Percentiles rank a stretch among this genome's conserved stretches.
phyloP scores from a whole-genome alignment of 495 filamentous ascomycete species.

The Neurospora tetraspora region DNA sequence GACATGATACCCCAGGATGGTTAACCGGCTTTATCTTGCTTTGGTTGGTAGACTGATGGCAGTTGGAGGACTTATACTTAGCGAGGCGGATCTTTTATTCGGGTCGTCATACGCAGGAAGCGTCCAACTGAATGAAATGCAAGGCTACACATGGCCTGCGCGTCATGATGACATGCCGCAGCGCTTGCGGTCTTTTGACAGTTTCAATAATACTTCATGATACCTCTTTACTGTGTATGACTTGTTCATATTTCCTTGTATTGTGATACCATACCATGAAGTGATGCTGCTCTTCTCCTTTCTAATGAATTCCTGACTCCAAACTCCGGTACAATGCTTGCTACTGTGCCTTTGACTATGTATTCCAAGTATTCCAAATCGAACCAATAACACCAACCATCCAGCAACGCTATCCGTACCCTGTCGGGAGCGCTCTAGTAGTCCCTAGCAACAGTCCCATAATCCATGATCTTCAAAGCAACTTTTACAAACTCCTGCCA shows the following conservation, averaged over 20 bases:
- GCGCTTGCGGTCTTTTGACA: constrained; percentile 13
- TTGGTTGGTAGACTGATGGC: constrained; percentile 3
- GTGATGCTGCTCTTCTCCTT: not conserved
- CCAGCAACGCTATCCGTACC: not conserved
- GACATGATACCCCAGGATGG: constrained; percentile 23
- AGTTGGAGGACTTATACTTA: constrained; percentile 8
- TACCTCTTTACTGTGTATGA: not conserved
- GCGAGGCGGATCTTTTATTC: constrained; percentile 11
- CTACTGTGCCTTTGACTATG: not conserved
- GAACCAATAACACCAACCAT: not conserved
- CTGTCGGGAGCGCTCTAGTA: constrained; percentile 3
- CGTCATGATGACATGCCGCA: constrained; percentile 15
- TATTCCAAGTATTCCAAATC: not conserved
- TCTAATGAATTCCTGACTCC: constrained; percentile 1
- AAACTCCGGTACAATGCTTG: not conserved
- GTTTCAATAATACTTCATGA: constrained; percentile 7
- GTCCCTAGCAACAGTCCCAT: constrained; percentile 17
- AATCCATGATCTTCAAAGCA: constrained; percentile 20
- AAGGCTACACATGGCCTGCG: constrained; percentile 14
- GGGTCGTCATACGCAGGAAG: constrained; percentile 11
- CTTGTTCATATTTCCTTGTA: not conserved
- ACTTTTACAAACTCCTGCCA: constrained; percentile 24
- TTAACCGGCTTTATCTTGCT: constrained; percentile 10
- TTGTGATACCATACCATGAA: not conserved
- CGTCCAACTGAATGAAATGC: constrained; percentile 9